Evolutionary conservation across 1,139 yeast species (phyloP).

Genomic region (Yamadazyma dushanensis): DNA sequence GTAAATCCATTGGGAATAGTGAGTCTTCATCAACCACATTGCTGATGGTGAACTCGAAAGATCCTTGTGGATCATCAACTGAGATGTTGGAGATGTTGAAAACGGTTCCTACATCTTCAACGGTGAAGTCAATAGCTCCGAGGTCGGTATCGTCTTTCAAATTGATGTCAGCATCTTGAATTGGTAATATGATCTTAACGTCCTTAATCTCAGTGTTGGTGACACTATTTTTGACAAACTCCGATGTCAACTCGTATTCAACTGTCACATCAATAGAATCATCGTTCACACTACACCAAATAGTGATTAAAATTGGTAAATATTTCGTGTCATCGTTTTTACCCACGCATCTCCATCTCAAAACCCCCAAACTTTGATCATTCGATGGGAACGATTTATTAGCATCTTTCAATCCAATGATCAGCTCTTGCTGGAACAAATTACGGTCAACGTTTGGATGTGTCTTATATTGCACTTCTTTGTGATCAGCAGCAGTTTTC

Average conservation of each 20-base stretch:
- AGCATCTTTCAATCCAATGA: conserved; percentile 75
- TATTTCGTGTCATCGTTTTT: conserved; percentile 56
- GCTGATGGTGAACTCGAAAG: conserved; percentile 70
- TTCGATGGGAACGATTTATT: conserved; percentile 84
- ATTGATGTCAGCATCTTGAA: conserved; percentile 49
- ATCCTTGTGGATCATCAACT: conserved; percentile 60
- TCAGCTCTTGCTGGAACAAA: conserved; percentile 55
- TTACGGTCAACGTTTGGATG: conserved; percentile 93
- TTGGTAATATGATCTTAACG: conserved; percentile 67
- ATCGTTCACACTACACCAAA: conserved; percentile 78
- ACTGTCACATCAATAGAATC: conserved; percentile 68
- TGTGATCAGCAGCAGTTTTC: conserved; percentile 43
- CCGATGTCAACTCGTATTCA: conserved; percentile 71
- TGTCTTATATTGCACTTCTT: conserved; percentile 76
- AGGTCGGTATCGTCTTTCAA: conserved; percentile 45
- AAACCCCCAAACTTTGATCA: conserved; percentile 85
- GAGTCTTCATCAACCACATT: conserved; percentile 68
- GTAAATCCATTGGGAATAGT: conserved; percentile 82
- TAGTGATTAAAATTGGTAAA: conserved; percentile 75
- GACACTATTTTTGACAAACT: conserved; percentile 27
- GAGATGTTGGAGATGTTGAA: conserved; percentile 52
- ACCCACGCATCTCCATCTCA: conserved; percentile 76
- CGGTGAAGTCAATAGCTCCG: conserved; percentile 47
- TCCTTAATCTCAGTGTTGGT: conserved; percentile 50
- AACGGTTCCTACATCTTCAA: conserved; percentile 60